These are phyloP conservation scores for Suillus subalutaceus DNA, from an alignment of 768 basidiomycete genomes.

Conservation along the genomic window DNA sequence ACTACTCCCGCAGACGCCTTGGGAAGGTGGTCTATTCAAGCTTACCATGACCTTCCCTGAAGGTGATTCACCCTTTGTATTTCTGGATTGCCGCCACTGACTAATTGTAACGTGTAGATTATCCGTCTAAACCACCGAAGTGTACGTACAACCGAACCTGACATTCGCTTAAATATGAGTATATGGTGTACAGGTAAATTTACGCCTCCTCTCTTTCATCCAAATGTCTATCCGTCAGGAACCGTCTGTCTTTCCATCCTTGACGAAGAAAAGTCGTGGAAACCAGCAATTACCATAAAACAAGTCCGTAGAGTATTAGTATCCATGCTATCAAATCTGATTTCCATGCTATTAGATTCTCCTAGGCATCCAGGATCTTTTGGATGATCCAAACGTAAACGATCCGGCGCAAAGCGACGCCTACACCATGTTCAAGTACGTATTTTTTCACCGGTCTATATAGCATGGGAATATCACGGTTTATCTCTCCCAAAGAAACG, in stretches of 20 bases:
- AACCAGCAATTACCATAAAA: conserved; percentile 98
- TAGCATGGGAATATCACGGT: conserved; percentile 6
- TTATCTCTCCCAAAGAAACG: conserved; percentile 63
- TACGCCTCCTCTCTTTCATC: conserved; percentile 92
- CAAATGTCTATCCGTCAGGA: conserved; percentile 98
- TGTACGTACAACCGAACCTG: conserved; percentile 51
- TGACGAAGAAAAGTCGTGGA: conserved; percentile 99
- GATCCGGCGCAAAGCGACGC: conserved; percentile 99
- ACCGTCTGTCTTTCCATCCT: conserved; percentile 97
- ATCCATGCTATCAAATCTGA: not conserved
- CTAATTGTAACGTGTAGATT: conserved; percentile 55
- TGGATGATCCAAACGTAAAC: conserved; percentile 94
- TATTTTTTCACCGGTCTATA: conserved; percentile 15
- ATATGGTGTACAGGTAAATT: conserved; percentile 79
- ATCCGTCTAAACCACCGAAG: conserved; percentile 94
- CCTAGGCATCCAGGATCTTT: conserved; percentile 92
- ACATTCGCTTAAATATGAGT: conserved; percentile 5
- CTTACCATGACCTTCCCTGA: conserved; percentile 95
- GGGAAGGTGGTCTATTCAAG: conserved; percentile 97
- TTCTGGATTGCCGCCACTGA: conserved; percentile 3
- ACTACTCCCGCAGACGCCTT: conserved; percentile 70
- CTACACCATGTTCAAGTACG: conserved; percentile 98
- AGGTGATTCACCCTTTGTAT: conserved; percentile 49
- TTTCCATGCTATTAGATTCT: conserved; percentile 63
- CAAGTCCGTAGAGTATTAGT: conserved; percentile 58